Base-by-base conservation (phyloP, 2,329 filamentous ascomycete species). In the Diaporthe sp. region DNA sequence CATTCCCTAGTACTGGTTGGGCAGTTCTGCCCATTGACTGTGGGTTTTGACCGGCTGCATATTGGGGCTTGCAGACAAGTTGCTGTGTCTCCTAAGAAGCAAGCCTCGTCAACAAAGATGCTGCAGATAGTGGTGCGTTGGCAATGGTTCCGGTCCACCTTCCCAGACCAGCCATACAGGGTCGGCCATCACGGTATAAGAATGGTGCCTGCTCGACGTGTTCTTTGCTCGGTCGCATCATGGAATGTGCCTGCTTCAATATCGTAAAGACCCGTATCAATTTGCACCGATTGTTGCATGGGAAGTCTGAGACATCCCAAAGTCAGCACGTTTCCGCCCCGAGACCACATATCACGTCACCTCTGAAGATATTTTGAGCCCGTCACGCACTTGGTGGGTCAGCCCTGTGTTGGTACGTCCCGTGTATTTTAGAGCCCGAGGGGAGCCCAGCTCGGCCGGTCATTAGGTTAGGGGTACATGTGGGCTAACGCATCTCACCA, bases 101-200 rank as follows among this genome's bases (percentile, higher is more conserved):
- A 77, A 72, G 74, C 76, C 76, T 77, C 76, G 67, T 76, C 71
- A 74, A 77, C 71, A 70, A 39, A 68, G 65, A 72, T 70, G 73
- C 71, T 73, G 71, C 75, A 75, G 65, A 76, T 75, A 65, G 44
- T 73, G 74, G 76, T 77, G 76, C 75, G 76, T 74, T 77, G 76
- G 71, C 76, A 77, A 77, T 68, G 73, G 73, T 60, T 71, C 74
- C 76, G 76, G 72, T 76, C 76, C 76, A 77, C 76, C 71, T 72
- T 76, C 63, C 76, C 65, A 74, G 61, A 70, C 73, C 61, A 72
- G 74, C 75, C 60, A 61, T 72, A 75, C 71, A 76, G 79, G 77
- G 57, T 65, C 71, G 61, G 53, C 57, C 67, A 57, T 65, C 44
- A 65, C 79, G 79, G 77, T 81, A 82, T 82, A 82, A 82, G 80